Conservation (phyloP, 495 filamentous ascomycete genomes). For the Neurospora discreta region DNA sequence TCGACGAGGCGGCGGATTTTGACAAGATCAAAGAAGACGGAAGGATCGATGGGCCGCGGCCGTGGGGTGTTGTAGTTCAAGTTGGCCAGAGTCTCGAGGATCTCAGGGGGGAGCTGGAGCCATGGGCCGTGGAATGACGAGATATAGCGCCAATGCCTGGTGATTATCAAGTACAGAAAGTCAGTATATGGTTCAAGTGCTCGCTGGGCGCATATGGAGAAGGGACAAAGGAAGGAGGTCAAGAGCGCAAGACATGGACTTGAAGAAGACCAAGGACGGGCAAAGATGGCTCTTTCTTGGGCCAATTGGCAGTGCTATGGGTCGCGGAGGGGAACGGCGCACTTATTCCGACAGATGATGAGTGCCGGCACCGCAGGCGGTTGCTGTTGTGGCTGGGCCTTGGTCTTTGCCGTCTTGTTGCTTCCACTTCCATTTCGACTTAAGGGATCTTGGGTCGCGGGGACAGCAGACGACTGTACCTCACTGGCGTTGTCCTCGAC, state of each 20-base stretch:
- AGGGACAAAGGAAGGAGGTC: neutral
- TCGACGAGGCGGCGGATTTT: conserved; percentile 70
- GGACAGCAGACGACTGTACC: neutral
- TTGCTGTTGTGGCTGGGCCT: neutral
- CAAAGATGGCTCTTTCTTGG: neutral
- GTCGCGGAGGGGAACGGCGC: neutral
- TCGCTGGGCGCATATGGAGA: neutral
- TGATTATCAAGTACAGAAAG: neutral
- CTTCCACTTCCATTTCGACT: neutral
- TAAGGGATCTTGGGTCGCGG: neutral
- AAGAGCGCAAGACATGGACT: neutral
- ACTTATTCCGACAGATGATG: conserved; percentile 13
- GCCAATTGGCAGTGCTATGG: neutral
- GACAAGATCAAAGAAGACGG: conserved; percentile 70
- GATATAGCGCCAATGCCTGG: conserved; percentile 72
- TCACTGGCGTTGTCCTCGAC: conserved; percentile 2
- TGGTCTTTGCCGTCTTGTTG: conserved; percentile 8
- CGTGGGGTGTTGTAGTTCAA: conserved; percentile 65
- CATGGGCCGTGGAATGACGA: conserved; percentile 76
- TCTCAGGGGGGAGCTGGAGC: conserved; percentile 74
- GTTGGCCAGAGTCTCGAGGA: conserved; percentile 66
- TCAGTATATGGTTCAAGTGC: neutral
- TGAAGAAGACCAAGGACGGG: neutral
- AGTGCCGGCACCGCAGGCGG: conserved; percentile 3
- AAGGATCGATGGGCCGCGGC: conserved; percentile 66